Percentiles rank a stretch among this genome's conserved stretches.
Conservation (phyloP, 306 rosid genomes). For the Ceratonia siliqua region DNA sequence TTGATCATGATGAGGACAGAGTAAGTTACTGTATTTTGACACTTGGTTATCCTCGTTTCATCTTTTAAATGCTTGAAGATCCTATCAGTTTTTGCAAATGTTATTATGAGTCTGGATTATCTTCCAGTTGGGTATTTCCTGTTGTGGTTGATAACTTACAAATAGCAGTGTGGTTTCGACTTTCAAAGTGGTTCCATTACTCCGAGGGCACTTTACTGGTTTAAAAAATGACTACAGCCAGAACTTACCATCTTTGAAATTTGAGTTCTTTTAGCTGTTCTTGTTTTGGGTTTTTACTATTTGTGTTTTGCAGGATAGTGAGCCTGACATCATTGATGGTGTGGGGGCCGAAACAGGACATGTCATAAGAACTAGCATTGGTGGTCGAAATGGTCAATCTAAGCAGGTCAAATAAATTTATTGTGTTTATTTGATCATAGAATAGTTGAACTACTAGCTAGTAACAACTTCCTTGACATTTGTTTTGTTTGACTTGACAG, state of each 20-base stretch:
- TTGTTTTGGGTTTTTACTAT: slow-evolving; percentile 26
- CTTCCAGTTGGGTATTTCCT: neutral
- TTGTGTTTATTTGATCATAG: slow-evolving; percentile 12
- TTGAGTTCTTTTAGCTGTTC: neutral
- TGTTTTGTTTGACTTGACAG: slow-evolving; percentile 51
- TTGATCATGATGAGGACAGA: slow-evolving; percentile 64
- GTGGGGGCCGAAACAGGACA: slow-evolving; percentile 94
- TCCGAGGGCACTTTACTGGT: neutral
- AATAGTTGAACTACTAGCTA: neutral
- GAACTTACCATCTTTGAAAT: neutral
- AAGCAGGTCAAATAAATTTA: slow-evolving; percentile 62
- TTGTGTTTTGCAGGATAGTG: slow-evolving; percentile 69
- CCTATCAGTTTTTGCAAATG: neutral
- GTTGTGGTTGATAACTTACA: neutral
- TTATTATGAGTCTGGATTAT: neutral
- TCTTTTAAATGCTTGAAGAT: neutral
- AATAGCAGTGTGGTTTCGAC: neutral
- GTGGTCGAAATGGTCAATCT: slow-evolving; percentile 84
- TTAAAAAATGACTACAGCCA: neutral
- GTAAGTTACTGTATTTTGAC: slow-evolving; percentile 42
- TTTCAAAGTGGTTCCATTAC: neutral
- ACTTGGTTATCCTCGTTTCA: neutral
- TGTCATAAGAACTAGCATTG: slow-evolving; percentile 85
- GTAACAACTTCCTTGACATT: neutral
- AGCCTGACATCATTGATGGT: slow-evolving; percentile 84